These are phyloP conservation scores for Fraxinus nigra DNA, from an alignment of 305 asterid species.

Conservation along the genomic window DNA sequence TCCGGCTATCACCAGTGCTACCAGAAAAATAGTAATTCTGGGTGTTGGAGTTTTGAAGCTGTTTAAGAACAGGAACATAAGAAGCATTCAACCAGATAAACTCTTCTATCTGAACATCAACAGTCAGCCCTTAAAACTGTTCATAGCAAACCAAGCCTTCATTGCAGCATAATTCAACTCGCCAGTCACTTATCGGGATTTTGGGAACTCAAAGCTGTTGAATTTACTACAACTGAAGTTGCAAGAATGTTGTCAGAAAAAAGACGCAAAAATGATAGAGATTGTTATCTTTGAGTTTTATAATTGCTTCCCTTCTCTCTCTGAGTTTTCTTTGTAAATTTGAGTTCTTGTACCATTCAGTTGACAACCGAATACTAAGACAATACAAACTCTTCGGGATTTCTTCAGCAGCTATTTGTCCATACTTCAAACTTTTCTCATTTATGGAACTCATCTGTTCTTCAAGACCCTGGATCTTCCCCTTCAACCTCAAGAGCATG, in stretches of 20 bases:
- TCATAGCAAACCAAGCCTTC: slow-evolving; percentile 83
- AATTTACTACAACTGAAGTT: slow-evolving; percentile 74
- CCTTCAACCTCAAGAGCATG: slow-evolving; percentile 80
- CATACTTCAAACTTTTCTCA: slow-evolving; percentile 71
- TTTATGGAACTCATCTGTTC: slow-evolving; percentile 56
- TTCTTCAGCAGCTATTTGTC: slow-evolving; percentile 87
- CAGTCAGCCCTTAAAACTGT: slow-evolving; percentile 57
- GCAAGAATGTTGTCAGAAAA: slow-evolving; percentile 84
- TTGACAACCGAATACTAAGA: slow-evolving; percentile 68
- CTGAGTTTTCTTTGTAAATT: slow-evolving; percentile 42
- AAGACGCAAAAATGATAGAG: slow-evolving; percentile 72
- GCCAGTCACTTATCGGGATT: slow-evolving; percentile 62
- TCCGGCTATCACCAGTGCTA: slow-evolving; percentile 52
- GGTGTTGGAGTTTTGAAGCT: slow-evolving; percentile 75
- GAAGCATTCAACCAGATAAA: slow-evolving; percentile 78
- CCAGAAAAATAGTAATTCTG: slow-evolving; percentile 81
- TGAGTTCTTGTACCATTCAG: slow-evolving; percentile 63
- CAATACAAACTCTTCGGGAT: slow-evolving; percentile 74
- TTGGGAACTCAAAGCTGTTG: slow-evolving; percentile 56
- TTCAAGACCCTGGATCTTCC: slow-evolving; percentile 73
- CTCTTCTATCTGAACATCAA: slow-evolving; percentile 68
- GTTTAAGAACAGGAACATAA: slow-evolving; percentile 80
- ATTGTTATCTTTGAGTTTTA: slow-evolving; percentile 51
- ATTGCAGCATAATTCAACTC: slow-evolving; percentile 77
- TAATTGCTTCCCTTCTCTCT: slow-evolving; percentile 37